Evolutionary conservation across 768 basidiomycete species (phyloP).

Genomic region (Scleroderma bovista): DNA sequence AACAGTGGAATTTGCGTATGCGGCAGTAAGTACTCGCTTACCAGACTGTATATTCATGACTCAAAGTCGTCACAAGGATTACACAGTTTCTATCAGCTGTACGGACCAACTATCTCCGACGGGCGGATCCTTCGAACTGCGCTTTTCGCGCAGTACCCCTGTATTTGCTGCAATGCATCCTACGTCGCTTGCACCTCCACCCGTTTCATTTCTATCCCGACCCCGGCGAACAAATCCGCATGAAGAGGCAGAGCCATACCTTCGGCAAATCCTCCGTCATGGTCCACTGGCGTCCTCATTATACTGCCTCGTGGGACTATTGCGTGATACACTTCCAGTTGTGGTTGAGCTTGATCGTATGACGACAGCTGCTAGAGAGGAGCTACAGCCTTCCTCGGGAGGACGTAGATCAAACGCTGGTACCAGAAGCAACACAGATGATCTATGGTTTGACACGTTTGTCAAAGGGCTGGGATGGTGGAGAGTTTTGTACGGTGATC

Average conservation of each 20-base stretch:
- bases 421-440: slow-evolving; percentile 9
- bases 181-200: slow-evolving; percentile 21
- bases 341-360: slow-evolving; percentile 59
- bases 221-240: slow-evolving; percentile 58
- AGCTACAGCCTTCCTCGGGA: slow-evolving; percentile 5
- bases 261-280: slow-evolving; percentile 67
- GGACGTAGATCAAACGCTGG: slow-evolving; percentile 13
- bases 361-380: slow-evolving; percentile 34
- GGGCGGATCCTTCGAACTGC: slow-evolving; percentile 68
- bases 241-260: slow-evolving; percentile 67
- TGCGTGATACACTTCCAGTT: slow-evolving; percentile 75
- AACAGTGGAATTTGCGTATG: slow-evolving; percentile 86
- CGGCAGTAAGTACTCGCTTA: slow-evolving; percentile 37
- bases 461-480: slow-evolving; percentile 83
- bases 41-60: neutral
- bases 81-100: slow-evolving; percentile 73
- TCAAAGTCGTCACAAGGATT: slow-evolving; percentile 43
- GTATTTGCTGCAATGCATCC: slow-evolving; percentile 5
- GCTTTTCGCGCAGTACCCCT: slow-evolving; percentile 51
- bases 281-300: slow-evolving; percentile 61
- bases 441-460: slow-evolving; percentile 52
- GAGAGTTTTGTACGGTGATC: slow-evolving; percentile 63
- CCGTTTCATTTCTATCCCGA: slow-evolving; percentile 26
- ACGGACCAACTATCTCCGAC: slow-evolving; percentile 66
- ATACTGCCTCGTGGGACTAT: slow-evolving; percentile 58